phyloP scores from a whole-genome alignment of 192 early-diverging fungal genomes.

The Coemansia sp. region DNA sequence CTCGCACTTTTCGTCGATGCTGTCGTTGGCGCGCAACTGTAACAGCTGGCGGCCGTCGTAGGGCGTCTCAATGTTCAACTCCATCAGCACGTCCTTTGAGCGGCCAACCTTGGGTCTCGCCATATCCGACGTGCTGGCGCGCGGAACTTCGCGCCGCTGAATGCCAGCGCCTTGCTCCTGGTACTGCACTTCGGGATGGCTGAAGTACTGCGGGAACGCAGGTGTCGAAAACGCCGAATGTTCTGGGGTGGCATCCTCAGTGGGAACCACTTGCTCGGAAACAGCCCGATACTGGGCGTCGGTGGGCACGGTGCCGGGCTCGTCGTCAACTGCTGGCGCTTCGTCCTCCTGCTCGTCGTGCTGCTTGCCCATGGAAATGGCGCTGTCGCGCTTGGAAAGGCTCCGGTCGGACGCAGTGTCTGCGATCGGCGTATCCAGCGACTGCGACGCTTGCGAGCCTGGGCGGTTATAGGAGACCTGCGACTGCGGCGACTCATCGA shows the following conservation, averaged over 20 bases:
- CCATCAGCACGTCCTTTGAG: conserved; percentile 41
- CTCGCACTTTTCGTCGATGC: conserved; percentile 32
- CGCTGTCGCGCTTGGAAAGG: conserved; percentile 38
- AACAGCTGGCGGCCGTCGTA: conserved; percentile 33
- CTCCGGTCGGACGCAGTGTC: conserved; percentile 1
- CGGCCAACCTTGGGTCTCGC: conserved; percentile 6
- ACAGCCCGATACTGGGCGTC: conserved; percentile 1
- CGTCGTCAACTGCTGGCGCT: neutral
- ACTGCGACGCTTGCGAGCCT: conserved; percentile 24
- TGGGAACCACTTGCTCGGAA: neutral
- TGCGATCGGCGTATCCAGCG: neutral
- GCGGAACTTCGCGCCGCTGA: conserved; percentile 20
- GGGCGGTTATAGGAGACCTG: conserved; percentile 40
- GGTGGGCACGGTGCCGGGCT: conserved; percentile 2
- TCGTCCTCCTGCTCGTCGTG: neutral
- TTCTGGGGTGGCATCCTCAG: neutral
- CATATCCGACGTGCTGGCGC: conserved; percentile 17
- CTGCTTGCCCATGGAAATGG: conserved; percentile 33
- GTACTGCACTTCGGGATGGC: conserved; percentile 13
- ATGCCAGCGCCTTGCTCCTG: conserved; percentile 21
- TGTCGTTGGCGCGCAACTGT: conserved; percentile 35
- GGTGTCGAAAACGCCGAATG: conserved; percentile 25
- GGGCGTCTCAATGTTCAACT: conserved; percentile 49
- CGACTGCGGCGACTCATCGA: conserved; percentile 26
- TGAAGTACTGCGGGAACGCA: conserved; percentile 47